Base-by-base conservation (phyloP, 2,329 filamentous ascomycete species). In the Cercospora nicotianae region DNA sequence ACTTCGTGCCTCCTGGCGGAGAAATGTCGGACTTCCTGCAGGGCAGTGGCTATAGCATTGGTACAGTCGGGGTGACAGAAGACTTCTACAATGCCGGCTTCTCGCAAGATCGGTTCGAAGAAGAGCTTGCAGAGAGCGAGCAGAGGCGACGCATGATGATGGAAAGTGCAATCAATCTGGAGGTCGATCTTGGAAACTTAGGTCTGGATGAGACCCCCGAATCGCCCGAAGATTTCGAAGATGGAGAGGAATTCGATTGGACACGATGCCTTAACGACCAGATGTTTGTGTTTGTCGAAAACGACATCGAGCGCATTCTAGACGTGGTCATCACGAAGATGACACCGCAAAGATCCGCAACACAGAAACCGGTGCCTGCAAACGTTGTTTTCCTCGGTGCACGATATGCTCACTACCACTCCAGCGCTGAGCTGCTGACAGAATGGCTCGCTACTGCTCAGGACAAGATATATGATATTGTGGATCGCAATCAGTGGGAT, bases 271-370 rank as follows among this genome's bases (percentile, higher is more conserved):
- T 97, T 60, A 93, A 97, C 77, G 95, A 99, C 78, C 95, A 99
- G 79, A 99, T 99, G 95, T 99, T 99, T 78, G 95, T 99, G 42
- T 99, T 99, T 78, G 95, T 99, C 79, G 94, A 98, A 73, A 90
- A 88, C 77, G 94, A 99, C 77, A 86, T 99, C 62, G 91, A 94
- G 67, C 89, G 90, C 67, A 97, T 99, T 75, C 86, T 99, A 72
- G 91, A 97, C 77, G 95, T 98, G 65, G 89, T 98, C 77, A 96
- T 99, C 77, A 98, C 94, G 69, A 94, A 95, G 76, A 98, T 99
- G 95, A 96, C 93, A 0, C 95, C 95, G 1, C 94, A 97, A 81
- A 87, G 95, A 74, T 97, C 94, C 31, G 92, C 94, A 0, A 92
- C 93, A n/a, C 95, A 99, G 77, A 99, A 99, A 75, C 95, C 95